Conservation (phyloP, 2,329 filamentous ascomycete species). For the Malbranchea zuffiana region DNA sequence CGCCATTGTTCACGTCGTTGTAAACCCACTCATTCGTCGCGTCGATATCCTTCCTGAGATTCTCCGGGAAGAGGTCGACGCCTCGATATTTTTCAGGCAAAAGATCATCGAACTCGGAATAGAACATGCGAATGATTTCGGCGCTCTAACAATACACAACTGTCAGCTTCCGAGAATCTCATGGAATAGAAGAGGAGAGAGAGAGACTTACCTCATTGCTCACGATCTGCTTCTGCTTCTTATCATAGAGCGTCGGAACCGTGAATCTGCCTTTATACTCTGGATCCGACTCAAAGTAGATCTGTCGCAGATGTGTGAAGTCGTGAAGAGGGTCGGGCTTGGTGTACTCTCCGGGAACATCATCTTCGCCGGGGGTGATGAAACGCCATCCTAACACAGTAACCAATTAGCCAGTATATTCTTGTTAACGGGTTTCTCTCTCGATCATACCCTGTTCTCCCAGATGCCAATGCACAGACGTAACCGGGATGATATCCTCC, state of each 20-base stretch:
- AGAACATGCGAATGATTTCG: slow-evolving; percentile 88
- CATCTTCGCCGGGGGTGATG: slow-evolving; percentile 49
- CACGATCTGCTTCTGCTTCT: slow-evolving; percentile 61
- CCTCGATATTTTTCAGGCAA: slow-evolving; percentile 49
- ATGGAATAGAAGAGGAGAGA: neutral
- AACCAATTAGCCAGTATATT: slow-evolving; percentile 11
- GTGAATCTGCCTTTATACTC: slow-evolving; percentile 72
- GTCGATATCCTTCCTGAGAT: slow-evolving; percentile 60
- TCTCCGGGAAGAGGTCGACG: slow-evolving; percentile 57
- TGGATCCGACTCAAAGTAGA: slow-evolving; percentile 67
- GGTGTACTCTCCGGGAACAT: slow-evolving; percentile 45
- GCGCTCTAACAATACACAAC: slow-evolving; percentile 39
- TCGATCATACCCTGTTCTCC: slow-evolving; percentile 46
- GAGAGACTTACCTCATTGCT: slow-evolving; percentile 63
- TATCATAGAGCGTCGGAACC: slow-evolving; percentile 71
- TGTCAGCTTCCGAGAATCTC: neutral
- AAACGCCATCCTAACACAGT: slow-evolving; percentile 65
- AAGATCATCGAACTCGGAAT: slow-evolving; percentile 65
- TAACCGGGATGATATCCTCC: slow-evolving; percentile 67
- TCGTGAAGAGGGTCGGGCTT: slow-evolving; percentile 48
- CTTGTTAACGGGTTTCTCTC: neutral
- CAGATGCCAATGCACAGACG: slow-evolving; percentile 90
- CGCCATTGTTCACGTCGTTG: slow-evolving; percentile 44
- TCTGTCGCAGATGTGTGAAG: slow-evolving; percentile 61
- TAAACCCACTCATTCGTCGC: slow-evolving; percentile 73